Evolutionary conservation across 2,329 filamentous ascomycete species (phyloP), one percentile per base, ranked within the genome.

Genomic region (Gnomoniopsis smithogilvyi): DNA sequence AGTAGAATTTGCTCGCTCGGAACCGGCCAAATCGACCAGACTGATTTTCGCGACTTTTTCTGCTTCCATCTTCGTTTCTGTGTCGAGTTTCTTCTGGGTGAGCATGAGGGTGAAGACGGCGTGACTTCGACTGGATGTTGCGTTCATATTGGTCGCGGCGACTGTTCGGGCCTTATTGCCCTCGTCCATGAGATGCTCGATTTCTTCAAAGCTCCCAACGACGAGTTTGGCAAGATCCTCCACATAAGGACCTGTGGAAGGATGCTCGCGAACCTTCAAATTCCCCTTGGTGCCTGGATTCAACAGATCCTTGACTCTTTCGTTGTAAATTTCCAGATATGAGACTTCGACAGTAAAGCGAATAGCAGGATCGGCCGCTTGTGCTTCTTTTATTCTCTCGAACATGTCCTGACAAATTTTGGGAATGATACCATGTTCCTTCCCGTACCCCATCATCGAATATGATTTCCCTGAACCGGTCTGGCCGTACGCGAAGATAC

Each of bases 371-470:
- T 96, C 92, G 49, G 43, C 24, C 66, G 81, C 72, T 66, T 89
- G 83, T 68, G 94, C 80, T 51, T 78, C 76, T 26, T 78, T 78
- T 70, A 99, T 99, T 64, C 94, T 84, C 70, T 89, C 85, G 73
- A 99, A 99, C 92, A 99, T 98, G 69, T 96, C 89, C 77, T 95
- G 91, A 74, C 95, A 99, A 77, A 99, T 99, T 69, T 87, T 90
- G 49, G 96, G 95, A 63, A 98, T 98, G 64, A 99, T 95, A 73
- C 95, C 95, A 59, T 92, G 85, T 70, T 99, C 94, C 69, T 94
- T 89, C 56, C 95, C 95, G 76, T 98, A 99, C 51, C 95, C 95
- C 95, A 99, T 99, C 94, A 99, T 99, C 34, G 93, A 97, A 75
- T 99, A 99, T 17, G 92, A 97, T 78, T 99, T 99, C 75, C 95